Percentiles rank a stretch among this genome's conserved stretches.
These are phyloP conservation scores for Tetracentron sinense DNA, from an alignment of 164 flowering plant species.

Conservation along the genomic window DNA sequence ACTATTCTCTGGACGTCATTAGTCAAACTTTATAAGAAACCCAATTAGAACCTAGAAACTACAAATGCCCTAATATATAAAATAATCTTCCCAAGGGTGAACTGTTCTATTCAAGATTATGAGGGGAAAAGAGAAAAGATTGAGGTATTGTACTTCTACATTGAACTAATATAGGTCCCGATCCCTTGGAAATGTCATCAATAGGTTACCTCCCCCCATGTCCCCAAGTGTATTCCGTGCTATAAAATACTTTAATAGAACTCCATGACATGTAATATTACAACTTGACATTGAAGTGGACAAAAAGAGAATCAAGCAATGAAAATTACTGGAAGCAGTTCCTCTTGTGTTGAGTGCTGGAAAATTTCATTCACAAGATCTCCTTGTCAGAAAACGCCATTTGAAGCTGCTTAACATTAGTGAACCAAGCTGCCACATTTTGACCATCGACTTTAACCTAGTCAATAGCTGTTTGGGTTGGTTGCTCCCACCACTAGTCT, in stretches of 20 bases:
- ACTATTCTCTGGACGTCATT: no score
- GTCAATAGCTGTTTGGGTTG: constrained; percentile 87
- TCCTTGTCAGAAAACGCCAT: constrained; percentile 78
- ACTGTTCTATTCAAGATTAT: background rate
- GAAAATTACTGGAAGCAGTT: no score
- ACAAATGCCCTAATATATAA: background rate
- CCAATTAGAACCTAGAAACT: background rate
- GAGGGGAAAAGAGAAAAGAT: background rate
- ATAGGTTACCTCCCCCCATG: background rate
- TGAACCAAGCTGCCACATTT: constrained; percentile 89
- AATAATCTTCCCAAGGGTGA: background rate
- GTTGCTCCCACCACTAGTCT: constrained; percentile 99
- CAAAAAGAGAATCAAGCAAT: no score
- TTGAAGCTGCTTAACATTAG: constrained; percentile 91
- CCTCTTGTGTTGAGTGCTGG: constrained; percentile 2
- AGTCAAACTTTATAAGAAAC: no score
- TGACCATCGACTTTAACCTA: constrained; percentile 94
- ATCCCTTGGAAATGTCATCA: background rate
- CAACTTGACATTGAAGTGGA: no score
- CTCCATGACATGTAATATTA: no score
- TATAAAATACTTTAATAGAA: background rate
- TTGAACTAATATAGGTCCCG: background rate
- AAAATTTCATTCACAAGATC: no score
- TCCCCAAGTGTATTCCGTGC: background rate
- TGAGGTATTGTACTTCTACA: background rate